Base-by-base conservation (phyloP, 1,284 basidiomycete species). In the Peniophora sp. region DNA sequence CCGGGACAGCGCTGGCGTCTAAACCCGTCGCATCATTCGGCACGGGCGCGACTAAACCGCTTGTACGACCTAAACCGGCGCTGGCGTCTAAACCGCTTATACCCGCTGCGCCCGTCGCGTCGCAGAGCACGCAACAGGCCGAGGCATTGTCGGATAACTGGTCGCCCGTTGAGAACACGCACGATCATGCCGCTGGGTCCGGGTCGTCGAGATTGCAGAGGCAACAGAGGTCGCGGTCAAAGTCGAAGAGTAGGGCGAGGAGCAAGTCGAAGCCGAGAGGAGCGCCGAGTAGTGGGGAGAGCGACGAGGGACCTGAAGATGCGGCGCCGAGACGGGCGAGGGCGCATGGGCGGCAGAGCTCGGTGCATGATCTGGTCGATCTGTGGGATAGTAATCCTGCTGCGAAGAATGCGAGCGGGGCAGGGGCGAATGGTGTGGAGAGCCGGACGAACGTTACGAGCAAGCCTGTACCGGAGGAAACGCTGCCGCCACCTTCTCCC, bases 311-410 rank as follows among this genome's bases (percentile, higher is more conserved):
- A 3, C 83, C 83, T 3, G 83, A 85, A 59, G 79, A 85, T 49
- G 73, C 69, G 52, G 58, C 56, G 32, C 60, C 62, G 55, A 52
- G 48, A 47, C 44, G n/a, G 59, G 56, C 18, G 59, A 58, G 20
- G 55, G 53, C 56, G 50, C 48, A 81, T 79, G 58, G 75, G 27
- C 68, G 85, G 54, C 85, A 89, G 67, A 82, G 79, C 57, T 90
- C 88, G 8, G 86, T 90, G 22, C 85, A 90, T 60, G 84, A 90
- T 59, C 63, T 89, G 49, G 84, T 89, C 34, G 83, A 85, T 62
- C 64, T 90, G 24, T 88, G 82, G 72, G 83, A 32, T 32, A 12
- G 27, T 32, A 32, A 32, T 12, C n/a, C n/a, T n/a, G n/a, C n/a
- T n/a, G n/a, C n/a, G n/a, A 32, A 32, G 27, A 32, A 5, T 32